Percentiles rank a stretch among this genome's conserved stretches.
Conservation (phyloP, 2,329 filamentous ascomycete species). For the Pyricularia sp. region DNA sequence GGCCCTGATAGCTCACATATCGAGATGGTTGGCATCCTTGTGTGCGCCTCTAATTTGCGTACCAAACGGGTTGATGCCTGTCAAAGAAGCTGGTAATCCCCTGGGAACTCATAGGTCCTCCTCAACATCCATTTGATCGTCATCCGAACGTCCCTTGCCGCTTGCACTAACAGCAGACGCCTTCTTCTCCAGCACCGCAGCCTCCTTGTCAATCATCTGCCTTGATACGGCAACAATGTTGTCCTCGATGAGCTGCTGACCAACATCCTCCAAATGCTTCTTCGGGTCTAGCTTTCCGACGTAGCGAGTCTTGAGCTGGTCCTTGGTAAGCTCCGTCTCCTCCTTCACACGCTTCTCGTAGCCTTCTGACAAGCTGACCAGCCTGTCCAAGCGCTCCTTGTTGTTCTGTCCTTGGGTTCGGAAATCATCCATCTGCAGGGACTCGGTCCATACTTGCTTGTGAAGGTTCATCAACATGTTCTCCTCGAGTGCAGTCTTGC, state of each 20-base stretch:
- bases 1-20: background rate
- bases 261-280: slow-evolving; percentile 97
- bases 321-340: slow-evolving; percentile 93
- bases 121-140: slow-evolving; percentile 61
- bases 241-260: slow-evolving; percentile 95
- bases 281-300: slow-evolving; percentile 98
- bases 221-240: slow-evolving; percentile 97
- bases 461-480: slow-evolving; percentile 99
- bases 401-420: slow-evolving; percentile 74
- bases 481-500: slow-evolving; percentile 94
- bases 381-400: slow-evolving; percentile 76
- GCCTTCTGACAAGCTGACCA: slow-evolving; percentile 84
- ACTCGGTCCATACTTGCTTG: slow-evolving; percentile 99
- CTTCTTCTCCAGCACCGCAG: slow-evolving; percentile 74
- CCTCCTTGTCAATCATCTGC: slow-evolving; percentile 99
- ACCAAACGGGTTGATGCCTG: background rate
- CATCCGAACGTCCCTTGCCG: slow-evolving; percentile 30
- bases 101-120: slow-evolving; percentile 30
- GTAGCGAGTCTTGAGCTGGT: slow-evolving; percentile 97
- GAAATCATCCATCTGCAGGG: slow-evolving; percentile 95
- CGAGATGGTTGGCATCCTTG: background rate
- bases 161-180: slow-evolving; percentile 31
- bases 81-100: background rate
- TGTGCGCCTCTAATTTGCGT: background rate
- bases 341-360: slow-evolving; percentile 99